Evolutionary conservation across 2,329 filamentous ascomycete genomes (phyloP).

Genomic region (Aspergillus quadrilineatus): DNA sequence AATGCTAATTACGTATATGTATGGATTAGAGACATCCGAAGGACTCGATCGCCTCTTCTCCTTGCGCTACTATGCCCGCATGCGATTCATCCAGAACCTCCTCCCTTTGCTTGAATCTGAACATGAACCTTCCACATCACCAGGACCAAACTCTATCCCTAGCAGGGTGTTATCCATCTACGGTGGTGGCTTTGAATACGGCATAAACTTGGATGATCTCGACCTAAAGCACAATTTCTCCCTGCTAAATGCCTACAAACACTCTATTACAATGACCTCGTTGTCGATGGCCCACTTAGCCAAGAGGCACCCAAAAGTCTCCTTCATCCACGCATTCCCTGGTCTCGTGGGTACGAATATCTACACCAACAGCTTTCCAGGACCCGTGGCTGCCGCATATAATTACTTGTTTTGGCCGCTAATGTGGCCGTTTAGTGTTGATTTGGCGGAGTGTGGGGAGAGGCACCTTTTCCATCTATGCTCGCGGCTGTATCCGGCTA

Average conservation of each 20-base stretch:
- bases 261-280: slow-evolving; percentile 52
- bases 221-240: slow-evolving; percentile 26
- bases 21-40: slow-evolving; percentile 26
- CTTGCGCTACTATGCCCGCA: slow-evolving; percentile 31
- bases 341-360: slow-evolving; percentile 50
- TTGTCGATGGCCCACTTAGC: slow-evolving; percentile 53
- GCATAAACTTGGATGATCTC: slow-evolving; percentile 50
- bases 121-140: not conserved
- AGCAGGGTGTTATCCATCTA: slow-evolving; percentile 57
- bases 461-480: slow-evolving; percentile 18
- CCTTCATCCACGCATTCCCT: slow-evolving; percentile 53
- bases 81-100: slow-evolving; percentile 33
- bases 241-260: slow-evolving; percentile 27
- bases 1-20: too few species aligned
- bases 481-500: slow-evolving; percentile 12
- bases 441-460: slow-evolving; percentile 14
- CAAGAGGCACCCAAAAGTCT: slow-evolving; percentile 44
- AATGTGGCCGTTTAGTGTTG: slow-evolving; percentile 9
- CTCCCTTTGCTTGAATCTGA: slow-evolving; percentile 22
- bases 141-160: not conserved
- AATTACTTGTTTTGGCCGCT: slow-evolving; percentile 14
- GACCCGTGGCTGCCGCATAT: slow-evolving; percentile 8
- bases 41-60: slow-evolving; percentile 27
- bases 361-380: slow-evolving; percentile 13
- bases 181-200: slow-evolving; percentile 52